Percentiles rank a stretch among this genome's conserved stretches.
phyloP scores from a whole-genome alignment of 1,284 basidiomycete species.

The Sphaerobolus stellatus region DNA sequence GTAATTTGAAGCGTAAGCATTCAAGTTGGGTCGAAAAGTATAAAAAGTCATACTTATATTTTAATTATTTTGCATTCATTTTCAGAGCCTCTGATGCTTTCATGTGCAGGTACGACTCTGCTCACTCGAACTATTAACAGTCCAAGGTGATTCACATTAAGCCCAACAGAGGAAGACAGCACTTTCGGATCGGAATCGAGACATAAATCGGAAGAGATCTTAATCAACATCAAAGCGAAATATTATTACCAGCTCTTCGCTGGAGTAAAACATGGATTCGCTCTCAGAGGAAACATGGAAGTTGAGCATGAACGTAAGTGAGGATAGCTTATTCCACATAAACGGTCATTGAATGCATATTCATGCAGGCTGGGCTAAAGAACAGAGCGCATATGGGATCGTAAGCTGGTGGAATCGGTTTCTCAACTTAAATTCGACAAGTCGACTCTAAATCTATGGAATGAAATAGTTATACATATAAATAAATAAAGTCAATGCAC shows the following conservation, averaged over 20 bases:
- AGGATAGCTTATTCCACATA: neutral
- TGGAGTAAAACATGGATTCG: conserved; percentile 47
- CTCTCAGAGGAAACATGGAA: conserved; percentile 39
- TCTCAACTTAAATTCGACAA: no score
- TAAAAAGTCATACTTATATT: neutral
- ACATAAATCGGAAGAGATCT: conserved; percentile 45
- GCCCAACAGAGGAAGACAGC: conserved; percentile 39
- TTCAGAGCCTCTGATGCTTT: conserved; percentile 52
- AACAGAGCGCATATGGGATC: conserved; percentile 51
- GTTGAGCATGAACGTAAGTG: conserved; percentile 39
- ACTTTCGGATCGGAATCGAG: conserved; percentile 46
- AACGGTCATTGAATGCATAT: neutral
- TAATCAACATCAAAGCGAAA: conserved; percentile 41
- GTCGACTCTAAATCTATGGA: no score
- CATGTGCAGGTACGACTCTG: conserved; percentile 46
- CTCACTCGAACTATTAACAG: neutral
- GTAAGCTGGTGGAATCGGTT: conserved; percentile 46
- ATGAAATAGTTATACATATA: neutral
- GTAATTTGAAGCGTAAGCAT: conserved; percentile 45
- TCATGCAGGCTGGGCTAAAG: conserved; percentile 54
- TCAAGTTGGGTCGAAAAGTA: no score
- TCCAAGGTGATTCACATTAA: neutral
- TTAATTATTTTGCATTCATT: neutral
- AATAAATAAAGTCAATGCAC: neutral
- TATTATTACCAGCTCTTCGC: conserved; percentile 53